A percentile compares a stretch with the other conserved stretches of the same genome.
Evolutionary conservation across 495 filamentous ascomycete species (phyloP).

Genomic region (Hypoxylon intermedium): DNA sequence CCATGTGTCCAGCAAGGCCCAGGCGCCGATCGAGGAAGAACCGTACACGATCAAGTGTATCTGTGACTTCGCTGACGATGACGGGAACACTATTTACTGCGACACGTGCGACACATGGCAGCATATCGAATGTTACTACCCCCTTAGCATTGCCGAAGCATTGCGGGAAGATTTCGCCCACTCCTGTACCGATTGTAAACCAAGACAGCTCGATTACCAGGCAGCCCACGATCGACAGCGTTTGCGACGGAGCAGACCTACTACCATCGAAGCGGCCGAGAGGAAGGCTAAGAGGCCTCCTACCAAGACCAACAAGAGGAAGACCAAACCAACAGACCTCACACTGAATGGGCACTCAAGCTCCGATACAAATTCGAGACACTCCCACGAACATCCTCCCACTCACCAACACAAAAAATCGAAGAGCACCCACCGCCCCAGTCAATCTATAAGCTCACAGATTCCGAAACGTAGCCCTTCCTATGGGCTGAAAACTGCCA

Average conservation of each 20-base stretch:
- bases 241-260: slow-evolving; percentile 53
- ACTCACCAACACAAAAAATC: slow-evolving; percentile 65
- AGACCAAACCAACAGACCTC: slow-evolving; percentile 61
- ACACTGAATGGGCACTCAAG: slow-evolving; percentile 56
- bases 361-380: slow-evolving; percentile 45
- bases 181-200: slow-evolving; percentile 85
- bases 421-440: slow-evolving; percentile 77
- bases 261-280: slow-evolving; percentile 62
- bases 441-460: slow-evolving; percentile 70
- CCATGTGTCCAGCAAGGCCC: slow-evolving; percentile 62
- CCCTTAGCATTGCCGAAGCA: slow-evolving; percentile 71
- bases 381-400: slow-evolving; percentile 49
- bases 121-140: slow-evolving; percentile 95
- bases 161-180: slow-evolving; percentile 72
- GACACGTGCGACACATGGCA: slow-evolving; percentile 97
- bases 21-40: slow-evolving; percentile 73
- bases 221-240: slow-evolving; percentile 70
- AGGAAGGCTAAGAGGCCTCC: slow-evolving; percentile 72
- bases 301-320: slow-evolving; percentile 79
- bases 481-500: slow-evolving; percentile 47
- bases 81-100: slow-evolving; percentile 96
- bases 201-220: slow-evolving; percentile 72
- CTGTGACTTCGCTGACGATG: slow-evolving; percentile 89
- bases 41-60: slow-evolving; percentile 98
- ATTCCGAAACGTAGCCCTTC: slow-evolving; percentile 63